phyloP scores from a whole-genome alignment of 2,329 filamentous ascomycete species.

The Talaromyces islandicus region DNA sequence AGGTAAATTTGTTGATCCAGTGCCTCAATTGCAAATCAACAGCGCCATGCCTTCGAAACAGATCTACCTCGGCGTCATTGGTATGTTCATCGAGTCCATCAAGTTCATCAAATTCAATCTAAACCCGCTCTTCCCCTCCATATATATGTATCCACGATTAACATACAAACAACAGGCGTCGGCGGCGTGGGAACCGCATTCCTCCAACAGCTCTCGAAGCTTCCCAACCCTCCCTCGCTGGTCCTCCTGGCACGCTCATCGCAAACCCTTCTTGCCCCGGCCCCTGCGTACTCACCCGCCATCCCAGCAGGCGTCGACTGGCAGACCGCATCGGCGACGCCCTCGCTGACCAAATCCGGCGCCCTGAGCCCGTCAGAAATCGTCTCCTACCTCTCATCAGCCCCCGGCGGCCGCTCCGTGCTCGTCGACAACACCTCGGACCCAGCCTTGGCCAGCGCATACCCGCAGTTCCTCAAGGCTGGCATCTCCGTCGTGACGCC shows the following conservation, averaged over 20 bases:
- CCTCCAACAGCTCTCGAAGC: constrained; percentile 70
- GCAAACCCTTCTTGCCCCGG: constrained; percentile 68
- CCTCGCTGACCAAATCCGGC: constrained; percentile 47
- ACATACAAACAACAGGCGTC: constrained; percentile 55
- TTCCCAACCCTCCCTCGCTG: constrained; percentile 65
- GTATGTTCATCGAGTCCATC: constrained; percentile 21
- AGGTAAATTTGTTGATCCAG: neutral
- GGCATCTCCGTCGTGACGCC: constrained; percentile 91
- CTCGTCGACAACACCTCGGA: constrained; percentile 96
- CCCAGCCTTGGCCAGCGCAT: constrained; percentile 73
- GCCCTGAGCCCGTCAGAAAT: constrained; percentile 61
- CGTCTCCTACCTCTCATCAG: constrained; percentile 68
- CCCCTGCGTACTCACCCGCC: constrained; percentile 61
- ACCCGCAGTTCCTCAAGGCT: constrained; percentile 71
- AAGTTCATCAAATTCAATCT: too few species aligned
- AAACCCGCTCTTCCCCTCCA: neutral
- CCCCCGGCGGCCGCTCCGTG: constrained; percentile 66
- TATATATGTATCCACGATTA: neutral
- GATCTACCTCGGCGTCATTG: constrained; percentile 39
- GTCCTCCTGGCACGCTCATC: constrained; percentile 82
- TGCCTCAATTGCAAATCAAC: neutral
- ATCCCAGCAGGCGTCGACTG: constrained; percentile 51
- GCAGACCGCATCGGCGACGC: constrained; percentile 54
- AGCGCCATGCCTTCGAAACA: constrained; percentile 25
- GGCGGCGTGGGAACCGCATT: constrained; percentile 93